These are phyloP conservation scores for Hypholoma sublateritium DNA, from an alignment of 768 basidiomycete species.

Conservation along the genomic window DNA sequence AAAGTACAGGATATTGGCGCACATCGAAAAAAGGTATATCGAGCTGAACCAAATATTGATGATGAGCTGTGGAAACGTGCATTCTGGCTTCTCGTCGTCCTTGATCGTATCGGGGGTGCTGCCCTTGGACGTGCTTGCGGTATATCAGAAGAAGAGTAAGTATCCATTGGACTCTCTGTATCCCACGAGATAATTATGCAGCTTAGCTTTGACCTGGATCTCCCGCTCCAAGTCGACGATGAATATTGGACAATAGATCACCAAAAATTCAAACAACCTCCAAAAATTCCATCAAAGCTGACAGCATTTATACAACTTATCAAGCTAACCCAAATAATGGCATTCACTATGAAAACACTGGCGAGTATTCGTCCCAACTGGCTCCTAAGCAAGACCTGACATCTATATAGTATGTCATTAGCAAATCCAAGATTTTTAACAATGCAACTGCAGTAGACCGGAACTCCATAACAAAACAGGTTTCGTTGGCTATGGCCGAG, in stretches of 20 bases:
- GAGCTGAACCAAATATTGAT: slow-evolving; percentile 44
- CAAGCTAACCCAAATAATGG: slow-evolving; percentile 67
- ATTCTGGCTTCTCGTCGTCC: slow-evolving; percentile 68
- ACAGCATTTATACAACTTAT: slow-evolving; percentile 65
- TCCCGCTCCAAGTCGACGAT: slow-evolving; percentile 82
- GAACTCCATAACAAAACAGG: slow-evolving; percentile 58
- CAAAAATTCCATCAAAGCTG: slow-evolving; percentile 53
- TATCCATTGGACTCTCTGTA: background rate
- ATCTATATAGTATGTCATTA: slow-evolving; percentile 61
- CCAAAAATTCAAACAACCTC: slow-evolving; percentile 66
- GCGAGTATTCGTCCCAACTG: slow-evolving; percentile 37
- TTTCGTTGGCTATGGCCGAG: slow-evolving; percentile 68
- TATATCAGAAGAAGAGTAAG: slow-evolving; percentile 68
- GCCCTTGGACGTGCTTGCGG: slow-evolving; percentile 56
- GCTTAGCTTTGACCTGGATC: slow-evolving; percentile 75
- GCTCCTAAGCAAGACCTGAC: background rate
- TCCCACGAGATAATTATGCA: background rate
- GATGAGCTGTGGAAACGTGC: slow-evolving; percentile 79
- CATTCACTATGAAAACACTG: slow-evolving; percentile 67
- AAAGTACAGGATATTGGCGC: slow-evolving; percentile 78
- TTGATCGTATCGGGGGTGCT: slow-evolving; percentile 57
- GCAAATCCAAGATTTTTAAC: slow-evolving; percentile 54
- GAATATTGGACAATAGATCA: slow-evolving; percentile 69
- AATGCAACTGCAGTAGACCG: slow-evolving; percentile 52
- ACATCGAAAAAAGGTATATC: slow-evolving; percentile 64